phyloP scores from a whole-genome alignment of 495 filamentous ascomycete genomes.

The Aspergillus hancockii region DNA sequence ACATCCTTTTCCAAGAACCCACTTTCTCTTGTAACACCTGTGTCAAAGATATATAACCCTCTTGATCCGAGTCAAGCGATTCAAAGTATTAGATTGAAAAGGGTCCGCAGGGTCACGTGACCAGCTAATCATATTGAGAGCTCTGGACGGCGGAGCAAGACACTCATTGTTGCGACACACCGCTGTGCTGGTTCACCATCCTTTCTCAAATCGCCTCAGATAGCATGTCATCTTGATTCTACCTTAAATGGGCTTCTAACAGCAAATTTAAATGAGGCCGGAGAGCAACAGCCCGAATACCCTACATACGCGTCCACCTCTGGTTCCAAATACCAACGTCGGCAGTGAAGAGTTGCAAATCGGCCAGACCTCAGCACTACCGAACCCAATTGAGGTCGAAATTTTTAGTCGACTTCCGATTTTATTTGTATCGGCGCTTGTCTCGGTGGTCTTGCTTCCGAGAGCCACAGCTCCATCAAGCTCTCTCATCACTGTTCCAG shows the following conservation, averaged over 20 bases:
- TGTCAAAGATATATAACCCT: too few relatives aligned
- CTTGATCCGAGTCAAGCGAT: not conserved
- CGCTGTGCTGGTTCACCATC: conserved; percentile 1
- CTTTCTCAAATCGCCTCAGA: not conserved
- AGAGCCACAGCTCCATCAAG: not conserved
- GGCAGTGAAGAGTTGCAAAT: not conserved
- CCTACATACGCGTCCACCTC: not conserved
- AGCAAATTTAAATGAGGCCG: not conserved
- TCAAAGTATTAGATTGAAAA: not conserved
- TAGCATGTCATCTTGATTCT: conserved; percentile 2
- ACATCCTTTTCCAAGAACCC: not conserved
- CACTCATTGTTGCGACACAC: not conserved
- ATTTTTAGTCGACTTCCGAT: not conserved
- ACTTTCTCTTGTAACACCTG: too few relatives aligned
- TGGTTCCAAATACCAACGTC: not conserved
- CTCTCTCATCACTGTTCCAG: not conserved
- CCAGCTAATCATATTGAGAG: not conserved
- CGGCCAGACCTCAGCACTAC: not conserved
- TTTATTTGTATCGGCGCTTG: not conserved
- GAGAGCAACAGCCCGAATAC: not conserved
- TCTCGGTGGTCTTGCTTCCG: not conserved
- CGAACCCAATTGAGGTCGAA: not conserved
- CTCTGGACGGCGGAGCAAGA: conserved; percentile 1
- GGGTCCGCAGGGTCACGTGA: not conserved
- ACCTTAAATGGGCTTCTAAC: conserved; percentile 2